phyloP scores from a whole-genome alignment of 1,139 yeast species.

The Geotrichum phurueaensis region DNA sequence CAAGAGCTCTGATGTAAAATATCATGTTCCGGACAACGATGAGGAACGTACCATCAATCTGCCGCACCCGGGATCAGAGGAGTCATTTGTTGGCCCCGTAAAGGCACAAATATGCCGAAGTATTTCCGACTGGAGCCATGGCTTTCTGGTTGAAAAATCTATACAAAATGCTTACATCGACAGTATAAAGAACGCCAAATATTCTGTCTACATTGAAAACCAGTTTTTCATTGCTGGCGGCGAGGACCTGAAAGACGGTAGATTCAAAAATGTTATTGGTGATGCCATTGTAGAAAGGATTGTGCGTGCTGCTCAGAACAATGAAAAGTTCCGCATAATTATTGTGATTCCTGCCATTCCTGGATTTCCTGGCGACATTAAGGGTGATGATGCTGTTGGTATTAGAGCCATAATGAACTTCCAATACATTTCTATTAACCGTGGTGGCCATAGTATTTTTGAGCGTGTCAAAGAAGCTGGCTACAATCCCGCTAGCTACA shows the following conservation, averaged over 20 bases:
- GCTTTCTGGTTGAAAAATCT: constrained; percentile 19
- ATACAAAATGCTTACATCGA: constrained; percentile 21
- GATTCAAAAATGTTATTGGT: constrained; percentile 20
- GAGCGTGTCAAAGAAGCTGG: constrained; percentile 19
- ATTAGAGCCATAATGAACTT: constrained; percentile 22
- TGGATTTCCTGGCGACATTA: constrained; percentile 22
- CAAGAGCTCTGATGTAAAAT: constrained; percentile 10
- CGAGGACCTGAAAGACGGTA: constrained; percentile 10
- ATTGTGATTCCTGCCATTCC: constrained; percentile 22
- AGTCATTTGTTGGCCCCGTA: constrained; percentile 18
- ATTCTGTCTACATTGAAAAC: constrained; percentile 21
- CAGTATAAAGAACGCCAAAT: constrained; percentile 16
- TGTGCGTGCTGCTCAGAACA: constrained; percentile 17
- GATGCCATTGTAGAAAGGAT: constrained; percentile 21
- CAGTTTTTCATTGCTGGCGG: constrained; percentile 23
- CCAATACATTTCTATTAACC: constrained; percentile 19
- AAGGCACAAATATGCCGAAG: constrained; percentile 19
- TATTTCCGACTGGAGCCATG: constrained; percentile 22
- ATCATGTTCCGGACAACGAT: constrained; percentile 13
- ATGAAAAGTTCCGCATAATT: constrained; percentile 19
- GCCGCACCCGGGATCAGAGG: constrained; percentile 13
- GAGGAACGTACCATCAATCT: constrained; percentile 8
- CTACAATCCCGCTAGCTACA: constrained; percentile 20
- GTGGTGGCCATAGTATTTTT: constrained; percentile 19
- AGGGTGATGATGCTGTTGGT: constrained; percentile 19